phyloP scores from a whole-genome alignment of 306 rosid genomes.

The Ziziphus jujuba region DNA sequence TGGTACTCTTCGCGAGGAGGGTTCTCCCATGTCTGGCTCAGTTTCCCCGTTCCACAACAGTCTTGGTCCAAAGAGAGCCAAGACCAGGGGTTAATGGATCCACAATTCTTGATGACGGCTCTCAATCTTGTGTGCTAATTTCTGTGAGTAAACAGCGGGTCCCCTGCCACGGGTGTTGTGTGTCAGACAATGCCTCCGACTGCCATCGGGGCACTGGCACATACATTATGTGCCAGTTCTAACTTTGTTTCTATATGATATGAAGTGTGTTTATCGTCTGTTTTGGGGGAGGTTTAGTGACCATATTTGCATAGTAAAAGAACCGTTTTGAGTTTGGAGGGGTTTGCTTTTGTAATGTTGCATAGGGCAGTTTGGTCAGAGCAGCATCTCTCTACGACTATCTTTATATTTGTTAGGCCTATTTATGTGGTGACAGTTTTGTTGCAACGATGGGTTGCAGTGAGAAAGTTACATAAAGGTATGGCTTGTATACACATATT shows the following conservation, averaged over 20 bases:
- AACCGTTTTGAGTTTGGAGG: slow-evolving; percentile 39
- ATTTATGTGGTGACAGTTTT: slow-evolving; percentile 46
- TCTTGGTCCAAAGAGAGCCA: slow-evolving; percentile 99
- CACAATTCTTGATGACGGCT: slow-evolving; percentile 30
- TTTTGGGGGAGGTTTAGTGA: slow-evolving; percentile 39
- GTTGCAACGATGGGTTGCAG: slow-evolving; percentile 35
- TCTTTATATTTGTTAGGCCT: slow-evolving; percentile 20
- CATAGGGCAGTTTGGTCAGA: slow-evolving; percentile 46
- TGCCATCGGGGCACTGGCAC: slow-evolving; percentile 83
- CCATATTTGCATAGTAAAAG: slow-evolving; percentile 42
- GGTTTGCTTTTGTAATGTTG: slow-evolving; percentile 42
- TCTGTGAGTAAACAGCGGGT: slow-evolving; percentile 47
- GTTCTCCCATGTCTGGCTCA: slow-evolving; percentile 94
- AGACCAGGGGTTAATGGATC: slow-evolving; percentile 74
- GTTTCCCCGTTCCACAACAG: slow-evolving; percentile 85
- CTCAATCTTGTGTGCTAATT: slow-evolving; percentile 56
- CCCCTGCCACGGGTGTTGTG: slow-evolving; percentile 47
- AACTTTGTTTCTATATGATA: slow-evolving; percentile 59
- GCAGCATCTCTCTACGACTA: slow-evolving; percentile 36
- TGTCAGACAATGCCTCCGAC: slow-evolving; percentile 57
- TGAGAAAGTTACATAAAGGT: slow-evolving; percentile 35
- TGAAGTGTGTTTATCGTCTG: slow-evolving; percentile 70
- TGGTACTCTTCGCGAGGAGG: slow-evolving; percentile 94
- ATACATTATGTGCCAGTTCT: slow-evolving; percentile 50
- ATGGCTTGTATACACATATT: slow-evolving; percentile 30